A percentile compares a stretch with the other conserved stretches of the same genome.
These are phyloP conservation scores for Aspergillus ellipticus DNA, from an alignment of 495 filamentous ascomycete genomes.

Conservation along the genomic window DNA sequence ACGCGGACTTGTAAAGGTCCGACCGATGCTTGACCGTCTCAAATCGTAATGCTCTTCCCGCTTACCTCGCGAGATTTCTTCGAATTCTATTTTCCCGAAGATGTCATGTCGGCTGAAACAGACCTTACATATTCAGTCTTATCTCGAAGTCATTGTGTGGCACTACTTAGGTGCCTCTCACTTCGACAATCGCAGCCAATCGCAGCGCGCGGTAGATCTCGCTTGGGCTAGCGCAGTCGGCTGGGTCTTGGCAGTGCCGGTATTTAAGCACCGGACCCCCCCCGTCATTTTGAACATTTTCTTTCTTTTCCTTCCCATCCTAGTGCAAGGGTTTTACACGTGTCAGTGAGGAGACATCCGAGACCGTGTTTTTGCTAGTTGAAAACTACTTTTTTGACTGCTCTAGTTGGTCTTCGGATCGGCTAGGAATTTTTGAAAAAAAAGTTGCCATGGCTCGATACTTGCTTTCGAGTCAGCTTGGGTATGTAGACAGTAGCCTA, in stretches of 20 bases:
- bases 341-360: constrained; percentile 57
- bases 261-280: constrained; percentile 18
- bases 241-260: constrained; percentile 6
- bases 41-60: no score
- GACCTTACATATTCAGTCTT: no score
- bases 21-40: no score
- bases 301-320: constrained; percentile 46
- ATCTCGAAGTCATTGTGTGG: no score
- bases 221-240: constrained; percentile 34
- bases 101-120: no score
- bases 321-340: constrained; percentile 55
- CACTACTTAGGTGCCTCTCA: no score
- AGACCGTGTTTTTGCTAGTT: constrained; percentile 59
- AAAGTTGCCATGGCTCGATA: constrained; percentile 24
- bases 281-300: constrained; percentile 24
- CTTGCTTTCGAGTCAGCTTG: constrained; percentile 18
- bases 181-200: neutral
- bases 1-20: no score
- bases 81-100: no score
- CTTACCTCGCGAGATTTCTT: no score
- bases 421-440: constrained; percentile 51
- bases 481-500: constrained; percentile 6
- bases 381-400: constrained; percentile 55
- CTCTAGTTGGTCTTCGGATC: constrained; percentile 43
- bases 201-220: constrained; percentile 8